Conservation (phyloP, 176 grass and related monocot species). For the Poa pratensis region DNA sequence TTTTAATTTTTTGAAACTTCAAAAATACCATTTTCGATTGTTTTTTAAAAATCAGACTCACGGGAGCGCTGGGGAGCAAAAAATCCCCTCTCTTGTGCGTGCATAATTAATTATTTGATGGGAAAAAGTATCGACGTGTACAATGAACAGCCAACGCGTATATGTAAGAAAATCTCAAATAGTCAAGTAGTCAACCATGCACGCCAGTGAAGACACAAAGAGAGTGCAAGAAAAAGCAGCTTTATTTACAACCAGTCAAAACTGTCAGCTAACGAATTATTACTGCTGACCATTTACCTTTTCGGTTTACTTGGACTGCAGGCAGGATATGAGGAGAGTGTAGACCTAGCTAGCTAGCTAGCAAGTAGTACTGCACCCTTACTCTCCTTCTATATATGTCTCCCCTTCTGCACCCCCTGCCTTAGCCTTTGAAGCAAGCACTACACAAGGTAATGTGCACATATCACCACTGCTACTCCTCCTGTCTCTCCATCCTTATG, state of each 20-base stretch:
- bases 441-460: constrained; percentile 48
- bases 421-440: constrained; percentile 57
- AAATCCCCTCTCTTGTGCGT: no score
- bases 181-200: no score
- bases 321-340: not conserved
- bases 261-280: not conserved
- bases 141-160: no score
- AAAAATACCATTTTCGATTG: no score
- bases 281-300: constrained; percentile 20
- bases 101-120: no score
- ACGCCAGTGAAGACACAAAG: no score
- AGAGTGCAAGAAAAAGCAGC: not conserved
- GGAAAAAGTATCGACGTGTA: no score
- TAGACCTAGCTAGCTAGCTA: not conserved
- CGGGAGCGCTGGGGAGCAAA: no score
- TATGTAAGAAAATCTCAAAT: no score
- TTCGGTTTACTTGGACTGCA: not conserved
- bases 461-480: constrained; percentile 22
- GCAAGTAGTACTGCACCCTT: constrained; percentile 15
- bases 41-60: no score
- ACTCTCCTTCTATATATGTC: constrained; percentile 59
- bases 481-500: constrained; percentile 33
- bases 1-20: no score
- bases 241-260: constrained; percentile 20
- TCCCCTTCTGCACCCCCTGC: constrained; percentile 50